Evolutionary conservation across 805 yeast genomes (phyloP).

Genomic region (Gaillardinia entomophila): DNA sequence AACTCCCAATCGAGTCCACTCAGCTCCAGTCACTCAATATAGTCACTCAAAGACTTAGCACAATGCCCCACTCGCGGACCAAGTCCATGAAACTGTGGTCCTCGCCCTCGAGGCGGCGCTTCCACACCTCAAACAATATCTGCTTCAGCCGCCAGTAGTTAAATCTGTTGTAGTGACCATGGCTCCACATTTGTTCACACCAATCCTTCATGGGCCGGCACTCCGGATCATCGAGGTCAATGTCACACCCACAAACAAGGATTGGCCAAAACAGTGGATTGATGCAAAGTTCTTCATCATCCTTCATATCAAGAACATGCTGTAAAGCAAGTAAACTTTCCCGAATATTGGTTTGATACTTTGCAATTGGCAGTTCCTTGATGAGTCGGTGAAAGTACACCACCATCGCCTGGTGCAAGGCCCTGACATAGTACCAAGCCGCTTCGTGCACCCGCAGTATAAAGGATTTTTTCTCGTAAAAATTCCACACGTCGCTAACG

Average conservation of each 20-base stretch:
- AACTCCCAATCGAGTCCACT: no score
- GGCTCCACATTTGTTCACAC: slow-evolving; percentile 23
- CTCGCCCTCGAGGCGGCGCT: slow-evolving; percentile 32
- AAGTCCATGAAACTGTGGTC: slow-evolving; percentile 46
- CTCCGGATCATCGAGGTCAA: slow-evolving; percentile 3
- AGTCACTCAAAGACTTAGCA: no score
- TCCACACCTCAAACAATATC: slow-evolving; percentile 47
- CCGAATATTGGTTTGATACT: slow-evolving; percentile 29
- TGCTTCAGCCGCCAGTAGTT: slow-evolving; percentile 55
- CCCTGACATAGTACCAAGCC: slow-evolving; percentile 27
- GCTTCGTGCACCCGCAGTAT: slow-evolving; percentile 36
- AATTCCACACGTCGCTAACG: slow-evolving; percentile 33
- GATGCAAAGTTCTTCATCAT: slow-evolving; percentile 15
- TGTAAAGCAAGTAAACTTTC: slow-evolving; percentile 31
- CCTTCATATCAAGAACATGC: slow-evolving; percentile 11
- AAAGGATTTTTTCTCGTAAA: slow-evolving; percentile 24
- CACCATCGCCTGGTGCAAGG: slow-evolving; percentile 39
- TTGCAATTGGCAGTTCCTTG: slow-evolving; percentile 31
- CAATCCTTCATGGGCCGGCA: neutral
- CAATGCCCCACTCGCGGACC: slow-evolving; percentile 49
- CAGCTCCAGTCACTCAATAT: no score
- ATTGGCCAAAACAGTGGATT: slow-evolving; percentile 46
- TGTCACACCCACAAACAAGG: slow-evolving; percentile 31
- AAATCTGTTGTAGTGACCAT: slow-evolving; percentile 16
- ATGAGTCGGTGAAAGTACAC: slow-evolving; percentile 43